Base-by-base conservation (phyloP, 2,329 filamentous ascomycete species). In the Penicillium oxalicum region DNA sequence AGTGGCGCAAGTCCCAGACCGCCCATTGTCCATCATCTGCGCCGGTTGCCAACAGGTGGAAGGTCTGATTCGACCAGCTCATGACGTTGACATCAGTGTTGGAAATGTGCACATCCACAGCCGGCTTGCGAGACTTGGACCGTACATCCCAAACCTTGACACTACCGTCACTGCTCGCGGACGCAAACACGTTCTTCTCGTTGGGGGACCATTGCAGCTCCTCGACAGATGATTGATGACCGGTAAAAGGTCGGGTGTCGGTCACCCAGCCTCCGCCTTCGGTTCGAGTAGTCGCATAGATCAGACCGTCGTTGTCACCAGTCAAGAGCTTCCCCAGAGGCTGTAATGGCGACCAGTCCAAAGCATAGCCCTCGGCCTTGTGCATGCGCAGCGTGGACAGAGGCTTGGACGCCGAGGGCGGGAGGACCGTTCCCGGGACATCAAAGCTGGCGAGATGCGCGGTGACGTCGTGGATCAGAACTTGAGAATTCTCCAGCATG, bases 151-250 rank as follows among this genome's bases (percentile, higher is more conserved):
- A 98, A 52, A 98, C 84, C 68, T 93, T 91, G 54, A 98, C 85
- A 8, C 88, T 95, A 61, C 93, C 91, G 70, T 98, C 93, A 66
- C 86, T 90, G 48, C 90, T 94, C 4, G 88, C 91, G 0, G 91
- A 97, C 0, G 93, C 87, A 64, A 98, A 98, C 27, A 97, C 93
- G 52, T 90, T 91, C 54, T 83, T 83, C 73, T 98, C 93, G 13
- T 84, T 88, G 0, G 93, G 93, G 44, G 88, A 95, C 93, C 93
- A 98, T 70, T 97, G 91, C 26, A 98, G 76, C 66, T 98, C 93
- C 74, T 98, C 93, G 12, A 98, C 83, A 44, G 87, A 91, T 64
- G 84, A 82, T 7, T 79, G 80, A 74, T 98, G 93, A 44, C 91
- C 91, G 24, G 81, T 81, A 72, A 94, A 95, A 1, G 91, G 77